Base-by-base conservation (phyloP, 768 basidiomycete species). In the Imleria badia region DNA sequence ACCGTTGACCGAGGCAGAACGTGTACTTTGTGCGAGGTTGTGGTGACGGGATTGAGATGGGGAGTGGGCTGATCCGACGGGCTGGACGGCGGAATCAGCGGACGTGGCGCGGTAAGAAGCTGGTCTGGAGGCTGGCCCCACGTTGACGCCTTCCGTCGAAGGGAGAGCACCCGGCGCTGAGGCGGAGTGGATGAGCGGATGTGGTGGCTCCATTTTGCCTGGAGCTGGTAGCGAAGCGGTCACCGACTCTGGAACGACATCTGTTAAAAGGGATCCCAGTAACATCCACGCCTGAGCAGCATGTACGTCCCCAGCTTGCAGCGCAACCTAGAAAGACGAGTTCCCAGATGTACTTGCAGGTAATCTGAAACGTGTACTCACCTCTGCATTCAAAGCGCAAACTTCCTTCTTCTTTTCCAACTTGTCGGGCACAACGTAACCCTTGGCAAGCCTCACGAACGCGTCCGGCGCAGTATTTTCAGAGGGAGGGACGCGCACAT, bases 231-330 rank as follows among this genome's bases (percentile, higher is more conserved):
- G 67, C 54, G 52, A 73, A 52, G 57, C 68, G 42, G 39, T 67
- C 39, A 56, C 56, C 5, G 66, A 67, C 41, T 70, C 66, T 9
- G 81, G 82, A 17, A 78, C 57, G 44, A 82, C 66, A 48, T 85
- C 77, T 0, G 73, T 72, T 19, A 90, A 69, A 4, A 85, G 75
- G 15, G 83, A 81, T 13, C 75, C 78, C 19, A 93, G 67, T 2
- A 92, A 69, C 10, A 82, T 60, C 91, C 91, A 93, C 3, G 76
- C 75, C 60, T 89, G 86, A 1, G 83, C 84, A 4, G 80, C 79
- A 5, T 78, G 73, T 26, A 75, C 63, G 54, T 82, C 79, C 20
- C 83, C 83, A 10, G 75, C 84, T 51, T 80, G 72, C n/a, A 81
- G 67, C 8, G 91, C 89, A 41, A 77, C 70, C 85, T 88, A 53